Base-by-base conservation (phyloP, 805 yeast species). In the Yamadazyma ubonensis region DNA sequence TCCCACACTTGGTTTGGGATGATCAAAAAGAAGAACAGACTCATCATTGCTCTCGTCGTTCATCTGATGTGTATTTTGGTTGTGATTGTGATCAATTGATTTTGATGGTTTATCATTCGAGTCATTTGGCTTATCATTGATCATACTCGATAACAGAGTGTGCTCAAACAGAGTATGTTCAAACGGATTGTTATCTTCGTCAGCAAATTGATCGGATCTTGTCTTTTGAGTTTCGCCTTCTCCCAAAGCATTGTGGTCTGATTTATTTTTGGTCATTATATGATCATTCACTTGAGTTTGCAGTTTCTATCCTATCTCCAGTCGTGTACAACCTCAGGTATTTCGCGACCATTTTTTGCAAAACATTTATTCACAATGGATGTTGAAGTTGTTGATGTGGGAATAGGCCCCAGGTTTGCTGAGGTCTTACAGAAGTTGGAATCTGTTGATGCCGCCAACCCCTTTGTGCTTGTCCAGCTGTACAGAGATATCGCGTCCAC, bases 401-500 rank as follows among this genome's bases (percentile, higher is more conserved):
- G 42, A 4, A 44, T 44, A 11, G 51, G 43, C 25, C n/a, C 33
- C 22, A 20, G 37, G 21, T 47, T 47, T 30, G 43, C 37, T 5
- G 43, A 44, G 10, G 25, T 23, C 2, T 12, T 47, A 7, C 14
- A 33, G 12, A 25, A 23, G 35, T 14, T 16, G 9, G 18, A 30
- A 21, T 4, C 11, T 11, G 9, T 5, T 12, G 35, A 31, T 6
- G 11, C 9, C 36, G 34, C 9, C 39, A 49, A 71, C 50, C 73
- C 76, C 5, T 74, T 77, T 45, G 70, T 67, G 18, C 57, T 78
- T 10, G 61, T 78, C 2, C 56, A 58, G 29, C 68, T 61, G 28
- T 78, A 75, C 55, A 67, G 74, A 43, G 56, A 72, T n/a, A 63
- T 76, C 12, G 61, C 78, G 5, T 79, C 79, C 0, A 50, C 59